phyloP scores from a whole-genome alignment of 192 early-diverging fungal species.

The Coemansia sp. region DNA sequence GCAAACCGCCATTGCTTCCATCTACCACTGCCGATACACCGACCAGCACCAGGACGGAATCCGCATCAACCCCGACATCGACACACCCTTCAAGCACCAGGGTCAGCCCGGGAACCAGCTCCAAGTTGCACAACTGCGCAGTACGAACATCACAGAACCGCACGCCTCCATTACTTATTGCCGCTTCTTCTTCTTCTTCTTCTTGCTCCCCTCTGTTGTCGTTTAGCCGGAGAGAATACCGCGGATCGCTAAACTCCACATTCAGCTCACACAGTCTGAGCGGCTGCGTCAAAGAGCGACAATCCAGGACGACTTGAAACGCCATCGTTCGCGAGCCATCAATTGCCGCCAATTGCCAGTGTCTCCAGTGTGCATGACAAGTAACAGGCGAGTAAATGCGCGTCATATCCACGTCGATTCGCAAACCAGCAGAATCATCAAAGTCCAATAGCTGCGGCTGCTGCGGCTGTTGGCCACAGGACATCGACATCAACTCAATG shows the following conservation, averaged over 20 bases:
- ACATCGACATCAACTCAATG: constrained; percentile 34
- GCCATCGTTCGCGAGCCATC: constrained; percentile 7
- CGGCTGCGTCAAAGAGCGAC: constrained; percentile 6
- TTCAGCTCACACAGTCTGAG: constrained; percentile 16
- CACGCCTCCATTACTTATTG: too few relatives aligned
- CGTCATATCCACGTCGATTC: constrained; percentile 30
- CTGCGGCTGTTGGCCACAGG: not conserved
- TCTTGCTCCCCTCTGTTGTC: not conserved
- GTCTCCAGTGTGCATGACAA: constrained; percentile 52
- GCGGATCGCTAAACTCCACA: constrained; percentile 26
- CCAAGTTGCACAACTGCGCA: not conserved
- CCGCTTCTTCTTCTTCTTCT: too few relatives aligned
- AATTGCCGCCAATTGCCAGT: constrained; percentile 9
- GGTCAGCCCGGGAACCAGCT: constrained; percentile 4
- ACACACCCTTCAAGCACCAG: constrained; percentile 24
- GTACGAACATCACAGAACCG: not conserved
- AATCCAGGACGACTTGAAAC: constrained; percentile 38
- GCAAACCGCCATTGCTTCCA: not conserved
- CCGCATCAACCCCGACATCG: constrained; percentile 2
- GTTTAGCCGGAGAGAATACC: constrained; percentile 1
- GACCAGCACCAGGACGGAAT: constrained; percentile 1
- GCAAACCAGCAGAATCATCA: not conserved
- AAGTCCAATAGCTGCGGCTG: not conserved
- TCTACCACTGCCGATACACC: not conserved
- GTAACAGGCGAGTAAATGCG: constrained; percentile 33